Base-by-base conservation (phyloP, 2,329 filamentous ascomycete genomes). In the Colletotrichum eleusines region DNA sequence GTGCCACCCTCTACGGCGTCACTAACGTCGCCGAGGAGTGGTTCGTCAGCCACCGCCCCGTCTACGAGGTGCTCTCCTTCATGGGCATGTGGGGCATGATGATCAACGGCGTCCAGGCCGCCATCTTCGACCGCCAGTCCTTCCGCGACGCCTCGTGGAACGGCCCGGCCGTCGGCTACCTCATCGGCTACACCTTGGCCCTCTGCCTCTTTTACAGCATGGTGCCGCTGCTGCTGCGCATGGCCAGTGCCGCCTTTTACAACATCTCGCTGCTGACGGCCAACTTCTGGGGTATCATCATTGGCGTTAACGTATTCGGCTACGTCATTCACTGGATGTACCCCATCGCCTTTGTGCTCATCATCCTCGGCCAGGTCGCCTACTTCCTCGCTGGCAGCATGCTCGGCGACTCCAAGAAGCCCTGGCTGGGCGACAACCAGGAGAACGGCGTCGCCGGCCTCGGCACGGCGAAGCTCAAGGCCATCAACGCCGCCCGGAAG, bases 241-340 rank as follows among this genome's bases (percentile, higher is more conserved):
- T 98, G 84, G 92, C 92, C 35, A 93, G 90, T 20, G 96, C 96
- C 3, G 95, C 95, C 26, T 98, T 99, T 83, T 97, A 98, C 85
- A 97, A 99, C 81, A 97, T 98, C 77, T 95, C 92, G 9, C 85
- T 99, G 74, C 86, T 99, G 71, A 98, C 96, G 2, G 94, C 91
- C 76, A 98, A 97, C 83, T 98, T 98, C 84, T 99, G 96, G 96
- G 95, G 94, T 74, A 92, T 97, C 73, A 92, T 97, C 75, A 95
- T 99, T 76, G 96, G 96, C 60, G 89, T 97, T 75, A 88, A 91
- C 78, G 93, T 98, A 59, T 97, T 99, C 77, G 89, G 91, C 54
- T 89, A 92, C 76, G 82, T 82, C 50, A 89, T 99, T 69, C 93
- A 97, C 83, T 97, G 89, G 86, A 87, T 98, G 83, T 99, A 99